Evolutionary conservation across 306 rosid species (phyloP).

Genomic region (Albizia julibrissin): DNA sequence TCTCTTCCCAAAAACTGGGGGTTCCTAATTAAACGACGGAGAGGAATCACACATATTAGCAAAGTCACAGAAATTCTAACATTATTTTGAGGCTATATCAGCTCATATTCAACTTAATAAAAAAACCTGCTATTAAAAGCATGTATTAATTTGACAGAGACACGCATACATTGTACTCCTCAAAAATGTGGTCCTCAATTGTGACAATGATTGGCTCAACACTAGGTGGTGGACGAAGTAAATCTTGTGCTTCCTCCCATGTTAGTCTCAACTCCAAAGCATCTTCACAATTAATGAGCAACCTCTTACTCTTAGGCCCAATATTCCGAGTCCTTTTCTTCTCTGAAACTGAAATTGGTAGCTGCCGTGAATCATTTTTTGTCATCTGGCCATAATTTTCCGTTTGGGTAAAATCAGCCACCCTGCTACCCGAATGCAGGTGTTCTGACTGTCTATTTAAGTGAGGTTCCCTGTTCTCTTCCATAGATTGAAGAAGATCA

Average conservation of each 20-base stretch:
- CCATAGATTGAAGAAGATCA: slow-evolving; percentile 46
- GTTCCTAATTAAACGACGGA: slow-evolving; percentile 66
- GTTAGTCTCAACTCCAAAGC: slow-evolving; percentile 84
- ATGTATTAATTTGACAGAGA: slow-evolving; percentile 16
- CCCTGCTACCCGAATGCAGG: slow-evolving; percentile 49
- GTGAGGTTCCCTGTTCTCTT: slow-evolving; percentile 53
- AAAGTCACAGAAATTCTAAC: slow-evolving; percentile 28
- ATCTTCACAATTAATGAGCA: slow-evolving; percentile 84
- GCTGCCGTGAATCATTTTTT: slow-evolving; percentile 52
- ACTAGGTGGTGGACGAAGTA: slow-evolving; percentile 91
- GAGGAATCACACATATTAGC: slow-evolving; percentile 29
- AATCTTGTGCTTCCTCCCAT: slow-evolving; percentile 99
- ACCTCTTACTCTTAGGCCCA: slow-evolving; percentile 85
- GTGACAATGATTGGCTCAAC: slow-evolving; percentile 79
- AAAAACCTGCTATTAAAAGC: slow-evolving; percentile 10
- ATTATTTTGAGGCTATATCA: slow-evolving; percentile 11
- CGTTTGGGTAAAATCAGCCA: slow-evolving; percentile 46
- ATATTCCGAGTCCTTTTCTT: slow-evolving; percentile 88
- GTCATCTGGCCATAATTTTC: slow-evolving; percentile 51
- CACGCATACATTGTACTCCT: slow-evolving; percentile 89
- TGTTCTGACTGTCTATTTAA: slow-evolving; percentile 44
- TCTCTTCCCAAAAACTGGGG: slow-evolving; percentile 95
- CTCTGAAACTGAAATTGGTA: slow-evolving; percentile 50
- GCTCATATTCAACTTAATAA: slow-evolving; percentile 6
- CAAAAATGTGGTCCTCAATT: slow-evolving; percentile 86